phyloP scores from a whole-genome alignment of 768 basidiomycete species.

The Boletus tylopilopsis region DNA sequence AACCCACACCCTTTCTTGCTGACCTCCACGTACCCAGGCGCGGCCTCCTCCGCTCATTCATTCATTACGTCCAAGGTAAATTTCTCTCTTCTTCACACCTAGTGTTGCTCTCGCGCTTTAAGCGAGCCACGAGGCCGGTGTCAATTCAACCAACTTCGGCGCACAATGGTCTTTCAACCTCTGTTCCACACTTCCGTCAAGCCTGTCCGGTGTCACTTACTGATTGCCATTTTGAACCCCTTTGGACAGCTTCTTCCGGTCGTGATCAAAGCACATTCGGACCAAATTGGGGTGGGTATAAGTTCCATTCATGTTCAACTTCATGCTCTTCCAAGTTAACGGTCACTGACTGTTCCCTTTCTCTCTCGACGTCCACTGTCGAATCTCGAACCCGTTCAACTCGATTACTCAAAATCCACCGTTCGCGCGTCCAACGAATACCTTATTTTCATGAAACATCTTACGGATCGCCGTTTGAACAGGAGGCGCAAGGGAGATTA shows the following conservation, averaged over 20 bases:
- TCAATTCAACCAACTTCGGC: conserved; percentile 17
- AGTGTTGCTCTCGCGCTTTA: conserved; percentile 1
- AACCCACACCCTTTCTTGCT: neutral
- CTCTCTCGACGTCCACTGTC: neutral
- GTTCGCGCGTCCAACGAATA: conserved; percentile 25
- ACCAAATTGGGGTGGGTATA: conserved; percentile 26
- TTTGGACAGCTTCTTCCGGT: conserved; percentile 23
- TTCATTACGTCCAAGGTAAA: conserved; percentile 57
- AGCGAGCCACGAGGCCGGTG: conserved; percentile 26
- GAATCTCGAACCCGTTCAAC: conserved; percentile 8
- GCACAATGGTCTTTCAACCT: conserved; percentile 25
- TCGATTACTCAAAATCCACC: neutral
- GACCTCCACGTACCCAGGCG: conserved; percentile 39
- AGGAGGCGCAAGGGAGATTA: conserved; percentile 45
- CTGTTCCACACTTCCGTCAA: conserved; percentile 21
- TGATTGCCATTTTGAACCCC: conserved; percentile 16
- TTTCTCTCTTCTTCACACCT: conserved; percentile 19
- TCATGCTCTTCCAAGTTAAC: conserved; percentile 5
- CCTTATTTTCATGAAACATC: conserved; percentile 34
- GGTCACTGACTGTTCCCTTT: conserved; percentile 14
- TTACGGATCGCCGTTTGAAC: conserved; percentile 39
- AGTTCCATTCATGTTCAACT: conserved; percentile 23
- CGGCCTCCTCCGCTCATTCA: conserved; percentile 69
- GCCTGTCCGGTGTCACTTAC: conserved; percentile 7
- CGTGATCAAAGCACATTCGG: conserved; percentile 22